Conservation (phyloP, 352 stramenopile species). For the Pythium dissotocum region DNA sequence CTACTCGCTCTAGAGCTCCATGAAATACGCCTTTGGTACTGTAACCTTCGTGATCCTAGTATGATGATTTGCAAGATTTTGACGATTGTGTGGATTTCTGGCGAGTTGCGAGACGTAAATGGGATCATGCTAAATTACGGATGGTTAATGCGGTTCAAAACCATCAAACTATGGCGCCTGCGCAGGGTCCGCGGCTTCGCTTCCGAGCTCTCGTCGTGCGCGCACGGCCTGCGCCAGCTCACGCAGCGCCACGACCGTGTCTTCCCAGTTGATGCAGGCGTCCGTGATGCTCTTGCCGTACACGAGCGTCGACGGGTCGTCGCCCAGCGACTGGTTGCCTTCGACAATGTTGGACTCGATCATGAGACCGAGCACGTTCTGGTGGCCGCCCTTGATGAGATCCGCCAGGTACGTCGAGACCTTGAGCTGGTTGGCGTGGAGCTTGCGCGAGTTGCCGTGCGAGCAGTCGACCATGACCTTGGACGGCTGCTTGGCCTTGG, state of each 20-base stretch:
- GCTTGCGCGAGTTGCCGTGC: slow-evolving; percentile 86
- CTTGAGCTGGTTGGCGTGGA: slow-evolving; percentile 82
- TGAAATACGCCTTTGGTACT: not conserved
- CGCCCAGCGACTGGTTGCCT: slow-evolving; percentile 79
- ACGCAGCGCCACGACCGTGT: slow-evolving; percentile 66
- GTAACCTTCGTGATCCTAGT: not conserved
- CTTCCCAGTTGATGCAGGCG: slow-evolving; percentile 83
- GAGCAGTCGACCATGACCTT: slow-evolving; percentile 91
- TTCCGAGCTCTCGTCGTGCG: slow-evolving; percentile 32
- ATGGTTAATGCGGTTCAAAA: not conserved
- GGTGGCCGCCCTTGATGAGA: slow-evolving; percentile 62
- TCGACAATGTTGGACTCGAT: slow-evolving; percentile 89
- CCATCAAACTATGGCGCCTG: slow-evolving; percentile 3
- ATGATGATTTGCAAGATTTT: no score
- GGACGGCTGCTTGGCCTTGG: slow-evolving; percentile 61
- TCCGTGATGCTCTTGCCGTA: slow-evolving; percentile 90
- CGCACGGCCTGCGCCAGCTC: slow-evolving; percentile 59
- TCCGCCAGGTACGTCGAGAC: slow-evolving; percentile 68
- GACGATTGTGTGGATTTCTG: no score
- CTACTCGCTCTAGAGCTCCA: slow-evolving; percentile 25
- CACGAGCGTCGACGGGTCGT: slow-evolving; percentile 66
- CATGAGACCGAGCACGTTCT: slow-evolving; percentile 83
- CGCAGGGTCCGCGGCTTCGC: slow-evolving; percentile 5
- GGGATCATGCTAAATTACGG: slow-evolving; percentile 28
- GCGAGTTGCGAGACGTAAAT: not conserved